Evolutionary conservation across 164 flowering plant species (phyloP).

Genomic region (Nymphaea thermarum): DNA sequence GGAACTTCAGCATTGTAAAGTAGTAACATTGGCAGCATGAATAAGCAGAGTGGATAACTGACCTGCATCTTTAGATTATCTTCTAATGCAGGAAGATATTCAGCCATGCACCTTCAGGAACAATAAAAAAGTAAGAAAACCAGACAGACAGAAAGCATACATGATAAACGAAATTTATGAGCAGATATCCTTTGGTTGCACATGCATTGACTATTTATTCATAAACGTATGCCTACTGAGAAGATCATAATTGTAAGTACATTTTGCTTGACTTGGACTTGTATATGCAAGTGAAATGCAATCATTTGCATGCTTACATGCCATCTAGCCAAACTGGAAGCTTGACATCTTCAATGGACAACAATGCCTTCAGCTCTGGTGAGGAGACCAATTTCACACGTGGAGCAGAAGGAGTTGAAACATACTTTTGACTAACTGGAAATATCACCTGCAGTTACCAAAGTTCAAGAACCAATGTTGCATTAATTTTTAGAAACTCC

Average conservation of each 20-base stretch:
- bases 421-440: slow-evolving; percentile 49
- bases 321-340: slow-evolving; percentile 89
- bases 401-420: slow-evolving; percentile 48
- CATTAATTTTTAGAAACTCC: too few relatives aligned
- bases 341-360: slow-evolving; percentile 79
- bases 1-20: too few relatives aligned
- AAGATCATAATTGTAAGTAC: too few relatives aligned
- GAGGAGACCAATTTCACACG: slow-evolving; percentile 69
- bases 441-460: slow-evolving; percentile 44
- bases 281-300: background rate
- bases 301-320: slow-evolving; percentile 40
- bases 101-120: slow-evolving; percentile 86
- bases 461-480: background rate
- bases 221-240: too few relatives aligned
- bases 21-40: too few relatives aligned
- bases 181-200: too few relatives aligned
- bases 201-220: too few relatives aligned
- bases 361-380: slow-evolving; percentile 55
- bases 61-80: slow-evolving; percentile 67
- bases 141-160: background rate
- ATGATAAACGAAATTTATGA: too few relatives aligned
- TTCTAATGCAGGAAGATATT: slow-evolving; percentile 81
- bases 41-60: slow-evolving; percentile 8
- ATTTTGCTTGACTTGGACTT: background rate
- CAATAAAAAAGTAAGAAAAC: background rate